Conservation (phyloP, 768 basidiomycete species). For the Macrolepiota fuliginosa region DNA sequence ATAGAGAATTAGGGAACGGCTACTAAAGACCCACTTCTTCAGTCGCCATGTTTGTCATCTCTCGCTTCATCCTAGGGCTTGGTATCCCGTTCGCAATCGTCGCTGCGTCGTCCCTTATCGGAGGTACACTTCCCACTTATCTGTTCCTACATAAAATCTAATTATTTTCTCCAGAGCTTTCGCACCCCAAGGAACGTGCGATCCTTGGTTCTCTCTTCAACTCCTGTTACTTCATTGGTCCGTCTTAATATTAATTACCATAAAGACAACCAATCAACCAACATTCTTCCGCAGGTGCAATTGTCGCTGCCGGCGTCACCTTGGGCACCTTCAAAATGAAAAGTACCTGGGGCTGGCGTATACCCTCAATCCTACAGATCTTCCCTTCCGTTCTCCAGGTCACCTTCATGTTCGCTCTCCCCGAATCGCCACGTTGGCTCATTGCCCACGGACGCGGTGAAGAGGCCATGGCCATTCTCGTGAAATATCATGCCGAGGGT, state of each 20-base stretch:
- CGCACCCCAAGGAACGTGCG: conserved; percentile 69
- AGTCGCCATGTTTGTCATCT: conserved; percentile 60
- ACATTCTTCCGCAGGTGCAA: conserved; percentile 36
- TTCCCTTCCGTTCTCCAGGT: conserved; percentile 53
- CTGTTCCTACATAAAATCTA: not conserved
- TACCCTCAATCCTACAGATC: conserved; percentile 60
- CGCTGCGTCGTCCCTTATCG: conserved; percentile 64
- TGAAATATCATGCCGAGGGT: conserved; percentile 61
- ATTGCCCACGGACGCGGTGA: conserved; percentile 51
- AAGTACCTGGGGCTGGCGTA: conserved; percentile 67
- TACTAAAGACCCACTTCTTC: not conserved
- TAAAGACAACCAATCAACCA: not conserved
- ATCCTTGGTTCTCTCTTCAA: conserved; percentile 63
- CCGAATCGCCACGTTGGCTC: conserved; percentile 68
- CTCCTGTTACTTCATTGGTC: conserved; percentile 59
- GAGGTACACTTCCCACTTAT: conserved; percentile 28
- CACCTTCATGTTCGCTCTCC: conserved; percentile 53
- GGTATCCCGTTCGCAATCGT: conserved; percentile 62
- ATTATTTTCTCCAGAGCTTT: conserved; percentile 40
- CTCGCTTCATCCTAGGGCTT: conserved; percentile 54
- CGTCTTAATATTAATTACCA: not conserved
- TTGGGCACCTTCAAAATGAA: conserved; percentile 62
- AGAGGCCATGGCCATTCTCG: conserved; percentile 46
- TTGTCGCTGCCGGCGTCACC: conserved; percentile 58
- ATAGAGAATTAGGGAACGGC: not conserved